Evolutionary conservation across 352 stramenopile genomes (phyloP).

Genomic region (Globisporangium camurandrum): DNA sequence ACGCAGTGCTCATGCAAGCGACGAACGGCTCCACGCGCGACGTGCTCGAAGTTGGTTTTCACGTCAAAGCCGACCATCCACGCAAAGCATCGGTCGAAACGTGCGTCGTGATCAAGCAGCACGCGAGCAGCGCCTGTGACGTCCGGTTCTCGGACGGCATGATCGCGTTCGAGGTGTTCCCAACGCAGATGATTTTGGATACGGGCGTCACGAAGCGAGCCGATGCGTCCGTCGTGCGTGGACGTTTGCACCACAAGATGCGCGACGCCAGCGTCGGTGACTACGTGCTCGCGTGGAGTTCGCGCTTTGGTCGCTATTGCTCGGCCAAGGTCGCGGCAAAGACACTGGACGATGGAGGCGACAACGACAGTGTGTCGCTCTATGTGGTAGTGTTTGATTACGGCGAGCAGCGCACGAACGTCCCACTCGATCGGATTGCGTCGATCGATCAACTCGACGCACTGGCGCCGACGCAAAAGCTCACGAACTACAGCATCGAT

Average conservation of each 20-base stretch:
- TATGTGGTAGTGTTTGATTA: constrained; percentile 72
- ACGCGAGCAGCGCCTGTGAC: constrained; percentile 52
- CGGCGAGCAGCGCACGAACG: constrained; percentile 42
- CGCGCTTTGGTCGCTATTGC: constrained; percentile 61
- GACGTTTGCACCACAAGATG: constrained; percentile 8
- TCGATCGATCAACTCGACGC: constrained; percentile 41
- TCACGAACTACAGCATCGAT: constrained; percentile 76
- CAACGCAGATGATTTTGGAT: constrained; percentile 75
- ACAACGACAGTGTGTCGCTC: constrained; percentile 17
- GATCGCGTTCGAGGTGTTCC: constrained; percentile 69
- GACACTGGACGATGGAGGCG: too few relatives aligned
- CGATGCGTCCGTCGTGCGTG: constrained; percentile 8
- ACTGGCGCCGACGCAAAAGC: constrained; percentile 45
- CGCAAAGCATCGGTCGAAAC: constrained; percentile 47
- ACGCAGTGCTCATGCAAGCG: constrained; percentile 66
- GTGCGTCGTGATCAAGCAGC: constrained; percentile 63
- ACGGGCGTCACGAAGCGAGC: constrained; percentile 7
- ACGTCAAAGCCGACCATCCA: constrained; percentile 69
- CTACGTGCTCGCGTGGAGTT: constrained; percentile 68
- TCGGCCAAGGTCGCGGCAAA: constrained; percentile 38
- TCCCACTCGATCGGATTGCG: constrained; percentile 45
- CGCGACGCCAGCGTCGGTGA: constrained; percentile 30
- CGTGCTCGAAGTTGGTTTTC: constrained; percentile 56
- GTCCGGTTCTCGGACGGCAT: constrained; percentile 70
- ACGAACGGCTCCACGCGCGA: constrained; percentile 12